These are phyloP conservation scores for Lactarius akahatsu DNA, from an alignment of 768 basidiomycete genomes.

Conservation along the genomic window DNA sequence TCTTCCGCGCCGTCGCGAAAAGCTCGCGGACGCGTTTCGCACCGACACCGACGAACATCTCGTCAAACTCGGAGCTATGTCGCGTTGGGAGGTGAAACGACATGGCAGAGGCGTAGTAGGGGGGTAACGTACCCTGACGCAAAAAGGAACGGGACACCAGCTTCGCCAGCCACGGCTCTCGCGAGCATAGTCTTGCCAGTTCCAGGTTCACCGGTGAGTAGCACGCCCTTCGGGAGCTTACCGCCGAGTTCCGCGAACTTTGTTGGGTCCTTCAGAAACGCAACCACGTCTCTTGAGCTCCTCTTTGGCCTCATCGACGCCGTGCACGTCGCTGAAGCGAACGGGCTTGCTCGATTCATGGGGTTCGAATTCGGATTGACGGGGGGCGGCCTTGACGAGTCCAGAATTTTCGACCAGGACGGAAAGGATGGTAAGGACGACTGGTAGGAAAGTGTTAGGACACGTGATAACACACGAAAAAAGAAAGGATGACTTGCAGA, in stretches of 20 bases:
- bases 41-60: conserved; percentile 96
- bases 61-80: conserved; percentile 87
- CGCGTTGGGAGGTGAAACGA: not conserved
- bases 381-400: conserved; percentile 83
- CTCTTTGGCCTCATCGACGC: conserved; percentile 95
- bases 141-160: conserved; percentile 96
- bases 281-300: conserved; percentile 93
- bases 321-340: conserved; percentile 94
- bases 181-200: conserved; percentile 99
- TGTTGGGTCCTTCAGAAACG: conserved; percentile 91
- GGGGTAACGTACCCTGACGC: conserved; percentile 64
- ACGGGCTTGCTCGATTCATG: conserved; percentile 69
- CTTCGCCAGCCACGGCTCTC: conserved; percentile 95
- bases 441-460: conserved; percentile 37
- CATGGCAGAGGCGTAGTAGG: not conserved
- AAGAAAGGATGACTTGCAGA: conserved; percentile 51
- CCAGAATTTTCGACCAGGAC: conserved; percentile 93
- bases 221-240: conserved; percentile 89
- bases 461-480: not conserved
- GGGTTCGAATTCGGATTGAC: conserved; percentile 81
- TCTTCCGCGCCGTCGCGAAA: conserved; percentile 90
- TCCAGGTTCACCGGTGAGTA: conserved; percentile 88
- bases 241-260: conserved; percentile 90
- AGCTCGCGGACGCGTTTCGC: conserved; percentile 95
- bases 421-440: conserved; percentile 81